Percentiles rank a stretch among this genome's conserved stretches.
These are phyloP conservation scores for Epichloe typhina DNA, from an alignment of 2,329 filamentous ascomycete genomes.

Conservation along the genomic window DNA sequence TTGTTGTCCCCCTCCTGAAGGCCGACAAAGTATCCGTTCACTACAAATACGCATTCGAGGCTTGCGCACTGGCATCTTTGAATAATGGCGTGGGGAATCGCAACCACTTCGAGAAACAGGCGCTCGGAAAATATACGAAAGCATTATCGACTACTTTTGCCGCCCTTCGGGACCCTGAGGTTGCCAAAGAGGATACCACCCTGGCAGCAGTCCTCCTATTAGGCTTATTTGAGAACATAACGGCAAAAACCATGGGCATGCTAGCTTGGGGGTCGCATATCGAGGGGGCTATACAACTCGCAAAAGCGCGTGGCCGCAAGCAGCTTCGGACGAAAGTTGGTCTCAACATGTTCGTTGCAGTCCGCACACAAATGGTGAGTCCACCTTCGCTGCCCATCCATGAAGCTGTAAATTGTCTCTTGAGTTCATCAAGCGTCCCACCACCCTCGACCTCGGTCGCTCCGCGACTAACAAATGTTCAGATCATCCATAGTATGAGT, in stretches of 20 bases:
- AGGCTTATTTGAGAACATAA: slow-evolving; percentile 48
- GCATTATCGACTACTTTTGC: slow-evolving; percentile 39
- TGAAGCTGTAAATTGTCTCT: background rate
- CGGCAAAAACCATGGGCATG: slow-evolving; percentile 38
- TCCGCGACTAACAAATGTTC: slow-evolving; percentile 3
- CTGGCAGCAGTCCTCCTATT: slow-evolving; percentile 46
- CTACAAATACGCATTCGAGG: slow-evolving; percentile 43
- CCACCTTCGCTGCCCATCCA: background rate
- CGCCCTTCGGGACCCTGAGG: slow-evolving; percentile 37
- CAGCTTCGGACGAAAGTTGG: slow-evolving; percentile 41
- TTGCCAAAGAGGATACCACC: slow-evolving; percentile 41
- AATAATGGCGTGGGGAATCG: slow-evolving; percentile 33
- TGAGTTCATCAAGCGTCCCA: background rate
- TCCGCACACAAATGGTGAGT: slow-evolving; percentile 46
- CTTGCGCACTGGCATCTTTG: slow-evolving; percentile 44
- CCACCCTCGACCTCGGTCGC: background rate
- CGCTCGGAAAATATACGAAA: slow-evolving; percentile 39
- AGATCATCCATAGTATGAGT: slow-evolving; percentile 45
- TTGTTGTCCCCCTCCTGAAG: slow-evolving; percentile 41
- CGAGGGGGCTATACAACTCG: slow-evolving; percentile 49
- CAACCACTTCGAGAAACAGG: slow-evolving; percentile 22
- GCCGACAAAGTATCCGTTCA: slow-evolving; percentile 29
- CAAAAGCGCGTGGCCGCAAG: slow-evolving; percentile 42
- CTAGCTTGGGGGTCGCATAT: slow-evolving; percentile 50
- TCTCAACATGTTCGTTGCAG: slow-evolving; percentile 42